A percentile compares a stretch with the other conserved stretches of the same genome.
Evolutionary conservation across 2,329 filamentous ascomycete species (phyloP).

Genomic region (Cytospora mali): DNA sequence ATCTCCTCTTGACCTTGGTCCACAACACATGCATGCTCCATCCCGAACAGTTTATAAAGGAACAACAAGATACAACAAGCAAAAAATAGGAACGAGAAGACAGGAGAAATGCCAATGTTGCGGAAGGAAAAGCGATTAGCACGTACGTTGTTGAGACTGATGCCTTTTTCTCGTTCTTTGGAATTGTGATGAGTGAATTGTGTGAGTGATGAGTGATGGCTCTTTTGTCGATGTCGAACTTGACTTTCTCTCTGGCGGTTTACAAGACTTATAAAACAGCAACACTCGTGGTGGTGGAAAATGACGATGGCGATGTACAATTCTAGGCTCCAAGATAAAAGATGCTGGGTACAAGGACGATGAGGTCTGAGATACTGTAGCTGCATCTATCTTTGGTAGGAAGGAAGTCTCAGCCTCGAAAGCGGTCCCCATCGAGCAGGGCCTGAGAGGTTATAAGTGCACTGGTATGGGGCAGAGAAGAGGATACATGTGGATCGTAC

Average conservation of each 20-base stretch:
- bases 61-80: slow-evolving; percentile 27
- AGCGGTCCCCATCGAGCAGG: slow-evolving; percentile 18
- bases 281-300: slow-evolving; percentile 6
- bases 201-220: not conserved
- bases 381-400: slow-evolving; percentile 23
- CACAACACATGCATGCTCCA: slow-evolving; percentile 35
- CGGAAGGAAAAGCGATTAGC: slow-evolving; percentile 5
- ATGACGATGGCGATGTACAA: slow-evolving; percentile 19
- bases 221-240: not conserved
- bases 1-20: slow-evolving; percentile 36
- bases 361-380: slow-evolving; percentile 13
- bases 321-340: slow-evolving; percentile 24
- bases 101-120: not conserved
- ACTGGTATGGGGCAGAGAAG: slow-evolving; percentile 18
- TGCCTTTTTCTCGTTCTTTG: not conserved
- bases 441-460: slow-evolving; percentile 23
- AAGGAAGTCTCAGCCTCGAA: slow-evolving; percentile 28
- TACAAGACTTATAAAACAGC: slow-evolving; percentile 16
- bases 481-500: slow-evolving; percentile 19
- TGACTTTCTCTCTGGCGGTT: not conserved
- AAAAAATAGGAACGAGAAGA: slow-evolving; percentile 30
- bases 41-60: slow-evolving; percentile 34
- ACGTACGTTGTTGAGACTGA: slow-evolving; percentile 12
- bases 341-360: slow-evolving; percentile 10
- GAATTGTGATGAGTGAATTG: not conserved